Evolutionary conservation across 2,329 filamentous ascomycete genomes (phyloP), one percentile per base, ranked within the genome.

Genomic region (Colletotrichum sp.): DNA sequence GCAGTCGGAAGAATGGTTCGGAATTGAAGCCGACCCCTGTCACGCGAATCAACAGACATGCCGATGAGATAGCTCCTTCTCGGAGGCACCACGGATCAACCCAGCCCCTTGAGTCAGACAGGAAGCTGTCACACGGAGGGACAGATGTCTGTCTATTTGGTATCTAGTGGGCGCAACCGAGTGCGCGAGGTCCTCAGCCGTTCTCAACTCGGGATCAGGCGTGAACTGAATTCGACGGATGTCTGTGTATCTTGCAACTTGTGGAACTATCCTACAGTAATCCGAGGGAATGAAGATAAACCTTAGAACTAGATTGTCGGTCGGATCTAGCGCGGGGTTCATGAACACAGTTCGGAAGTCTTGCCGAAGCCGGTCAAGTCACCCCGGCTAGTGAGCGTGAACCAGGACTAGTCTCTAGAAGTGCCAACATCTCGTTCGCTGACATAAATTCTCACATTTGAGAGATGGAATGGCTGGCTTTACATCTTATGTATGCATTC

Each of bases 31-130:
- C 39, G 39, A 43, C 9, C 39, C 39, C 39, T 43, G 39, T 43
- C 18, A 0, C 39, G 39, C 39, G 39, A n/a, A 43, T 43, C 39
- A 43, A n/a, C 0, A 43, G 8, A 43, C 39, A n/a, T 43, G 39
- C 39, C 39, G 39, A 43, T 18, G 39, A n/a, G 39, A 43, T 43
- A 10, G 39, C 18, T 0, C 9, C 39, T 43, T 18, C 0, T 43
- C 39, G 39, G 39, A 43, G 18, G 39, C 39, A n/a, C 0, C 5
- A 43, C 39, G 39, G 39, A 10, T 10, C 0, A 43, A 0, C 39
- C 8, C 8, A n/a, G 18, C 16, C 18, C 0, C 18, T 3, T 0
- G 39, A 6, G 7, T 0, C 39, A 10, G 39, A n/a, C 0, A 2
- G 36, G 36, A 0, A 39, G 0, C 0, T 39, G 15, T 39, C 36